Percentiles rank a stretch among this genome's conserved stretches.
Conservation (phyloP, 2,329 filamentous ascomycete genomes). For the Chaetoscypha palmicola region DNA sequence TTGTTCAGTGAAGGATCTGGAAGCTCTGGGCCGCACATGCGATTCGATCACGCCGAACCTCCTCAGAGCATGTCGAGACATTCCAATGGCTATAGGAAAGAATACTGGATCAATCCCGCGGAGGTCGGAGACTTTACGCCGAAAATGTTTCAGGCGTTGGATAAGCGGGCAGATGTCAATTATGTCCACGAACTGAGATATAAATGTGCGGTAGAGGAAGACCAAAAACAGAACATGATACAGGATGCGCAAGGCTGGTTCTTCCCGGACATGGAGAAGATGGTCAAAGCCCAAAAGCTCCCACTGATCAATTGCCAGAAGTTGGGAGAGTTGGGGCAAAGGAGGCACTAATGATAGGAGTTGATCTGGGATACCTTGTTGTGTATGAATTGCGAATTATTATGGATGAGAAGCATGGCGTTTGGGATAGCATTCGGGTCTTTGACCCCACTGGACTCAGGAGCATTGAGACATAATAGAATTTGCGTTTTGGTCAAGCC, state of each 20-base stretch:
- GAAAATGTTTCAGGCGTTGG: constrained; percentile 66
- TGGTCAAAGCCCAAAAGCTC: constrained; percentile 43
- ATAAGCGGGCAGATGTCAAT: constrained; percentile 67
- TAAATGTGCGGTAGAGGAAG: constrained; percentile 69
- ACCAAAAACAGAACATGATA: constrained; percentile 45
- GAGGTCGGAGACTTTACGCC: constrained; percentile 66
- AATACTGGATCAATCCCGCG: constrained; percentile 77
- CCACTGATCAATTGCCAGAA: constrained; percentile 52
- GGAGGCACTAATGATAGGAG: constrained; percentile 5
- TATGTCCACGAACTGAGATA: constrained; percentile 61
- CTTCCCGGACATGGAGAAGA: constrained; percentile 54
- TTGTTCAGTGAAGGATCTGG: constrained; percentile 52
- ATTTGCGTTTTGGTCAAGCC: too few relatives aligned
- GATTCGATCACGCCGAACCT: constrained; percentile 63
- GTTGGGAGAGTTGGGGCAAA: constrained; percentile 42
- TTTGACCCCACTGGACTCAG: neutral
- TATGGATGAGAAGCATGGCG: constrained; percentile 23
- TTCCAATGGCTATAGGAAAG: constrained; percentile 63
- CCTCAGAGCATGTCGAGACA: constrained; percentile 70
- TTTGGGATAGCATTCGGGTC: constrained; percentile 11
- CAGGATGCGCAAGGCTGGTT: constrained; percentile 67
- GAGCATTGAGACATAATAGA: neutral
- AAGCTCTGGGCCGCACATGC: constrained; percentile 59
- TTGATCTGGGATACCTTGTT: constrained; percentile 1
- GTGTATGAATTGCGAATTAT: constrained; percentile 14